These are phyloP conservation scores for Grosmannia serpens DNA, from an alignment of 2,329 filamentous ascomycete species.

Conservation along the genomic window DNA sequence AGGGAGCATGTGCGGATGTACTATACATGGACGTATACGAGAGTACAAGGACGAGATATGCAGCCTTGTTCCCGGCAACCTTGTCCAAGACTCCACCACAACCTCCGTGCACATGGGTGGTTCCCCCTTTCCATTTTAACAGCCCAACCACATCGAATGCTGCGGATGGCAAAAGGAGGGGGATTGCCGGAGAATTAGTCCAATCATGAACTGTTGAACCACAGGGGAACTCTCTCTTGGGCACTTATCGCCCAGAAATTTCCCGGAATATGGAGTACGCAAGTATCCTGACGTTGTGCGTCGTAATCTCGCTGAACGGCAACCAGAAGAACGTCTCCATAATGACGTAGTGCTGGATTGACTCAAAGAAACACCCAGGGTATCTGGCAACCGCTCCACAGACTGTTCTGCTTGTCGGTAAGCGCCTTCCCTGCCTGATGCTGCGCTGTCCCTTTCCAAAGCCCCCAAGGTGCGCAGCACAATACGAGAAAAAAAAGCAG, in stretches of 20 bases:
- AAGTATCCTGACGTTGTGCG: neutral
- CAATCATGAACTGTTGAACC: neutral
- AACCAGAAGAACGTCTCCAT: neutral
- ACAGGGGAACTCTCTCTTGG: neutral
- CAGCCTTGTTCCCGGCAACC: constrained; percentile 1
- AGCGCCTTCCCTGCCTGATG: neutral
- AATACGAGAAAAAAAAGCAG: neutral
- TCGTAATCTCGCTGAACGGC: neutral
- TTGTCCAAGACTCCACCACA: neutral
- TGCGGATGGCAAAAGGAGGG: neutral
- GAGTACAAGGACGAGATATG: neutral
- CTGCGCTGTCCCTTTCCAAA: neutral
- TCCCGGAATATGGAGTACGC: neutral
- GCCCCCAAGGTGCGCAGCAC: neutral
- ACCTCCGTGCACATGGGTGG: neutral
- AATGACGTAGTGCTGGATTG: neutral
- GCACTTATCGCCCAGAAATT: neutral
- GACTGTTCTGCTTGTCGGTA: neutral
- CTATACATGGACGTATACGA: neutral
- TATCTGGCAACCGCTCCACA: neutral
- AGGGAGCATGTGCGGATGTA: neutral
- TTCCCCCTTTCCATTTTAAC: neutral
- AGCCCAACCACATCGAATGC: neutral
- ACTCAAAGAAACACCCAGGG: neutral
- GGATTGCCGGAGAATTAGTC: neutral